A percentile compares a stretch with the other conserved stretches of the same genome.
These are phyloP conservation scores for Scedosporium boydii DNA, from an alignment of 2,329 filamentous ascomycete genomes.

Conservation along the genomic window DNA sequence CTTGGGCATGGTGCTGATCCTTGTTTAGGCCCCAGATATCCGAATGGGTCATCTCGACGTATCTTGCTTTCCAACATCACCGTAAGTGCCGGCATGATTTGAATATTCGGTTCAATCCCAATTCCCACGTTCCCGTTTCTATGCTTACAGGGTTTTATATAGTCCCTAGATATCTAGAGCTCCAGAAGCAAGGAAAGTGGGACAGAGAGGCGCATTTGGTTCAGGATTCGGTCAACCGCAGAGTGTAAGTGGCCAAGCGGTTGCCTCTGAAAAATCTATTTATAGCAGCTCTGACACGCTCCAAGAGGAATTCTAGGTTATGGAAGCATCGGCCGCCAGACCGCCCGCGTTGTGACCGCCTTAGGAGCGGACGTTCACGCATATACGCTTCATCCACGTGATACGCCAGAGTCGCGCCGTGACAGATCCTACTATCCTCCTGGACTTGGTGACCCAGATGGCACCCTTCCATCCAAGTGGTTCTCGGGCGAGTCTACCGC, in stretches of 20 bases:
- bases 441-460: conserved; percentile 48
- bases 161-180: conserved; percentile 36
- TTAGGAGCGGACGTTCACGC: conserved; percentile 66
- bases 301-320: conserved; percentile 43
- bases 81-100: conserved; percentile 21
- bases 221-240: conserved; percentile 35
- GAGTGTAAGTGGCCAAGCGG: conserved; percentile 31
- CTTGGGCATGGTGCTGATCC: background rate
- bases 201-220: conserved; percentile 20
- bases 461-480: conserved; percentile 39
- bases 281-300: background rate
- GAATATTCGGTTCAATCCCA: background rate
- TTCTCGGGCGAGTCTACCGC: conserved; percentile 33
- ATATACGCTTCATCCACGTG: conserved; percentile 62
- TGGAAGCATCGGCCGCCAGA: conserved; percentile 43
- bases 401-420: conserved; percentile 52
- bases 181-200: conserved; percentile 35
- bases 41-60: conserved; percentile 46
- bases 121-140: background rate
- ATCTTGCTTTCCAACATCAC: conserved; percentile 36
- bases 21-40: conserved; percentile 44
- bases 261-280: background rate
- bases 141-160: background rate
- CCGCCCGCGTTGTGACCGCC: conserved; percentile 47
- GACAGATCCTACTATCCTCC: conserved; percentile 61